Base-by-base conservation (phyloP, 176 grass and related monocot species). In the Poa pratensis region DNA sequence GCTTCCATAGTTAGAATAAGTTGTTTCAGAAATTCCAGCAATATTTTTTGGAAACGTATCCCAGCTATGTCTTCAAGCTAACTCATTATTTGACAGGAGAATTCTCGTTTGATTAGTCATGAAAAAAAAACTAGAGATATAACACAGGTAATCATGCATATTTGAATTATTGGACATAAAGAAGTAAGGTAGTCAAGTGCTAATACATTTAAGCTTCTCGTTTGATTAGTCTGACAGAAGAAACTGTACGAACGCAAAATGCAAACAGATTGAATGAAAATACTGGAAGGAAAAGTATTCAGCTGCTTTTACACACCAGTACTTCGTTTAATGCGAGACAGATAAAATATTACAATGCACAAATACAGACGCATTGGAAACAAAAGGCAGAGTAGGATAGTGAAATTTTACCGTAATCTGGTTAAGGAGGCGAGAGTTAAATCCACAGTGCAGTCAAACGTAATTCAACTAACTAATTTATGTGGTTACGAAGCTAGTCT, bases 321-420 rank as follows among this genome's bases (percentile, higher is more conserved):
- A 42, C 27, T 60, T 49, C 3, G 7, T 73, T 80, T 23, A 60
- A 52, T 58, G 49, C 13, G 37, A 20, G 15, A 26, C 7, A 50
- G 13, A 62, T 63, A 49, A 73, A 70, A 73, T 14, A 73, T 14
- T 26, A 73, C 23, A 73, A 23, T 15, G 17, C 19, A 61, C 9
- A 74, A 19, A 43, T 6, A 87, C 14, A 72, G 51, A 78, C 6
- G 70, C 7, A 60, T 0, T 58, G n/a, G 23, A 34, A 78, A 73
- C 15, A 78, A 40, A 9, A 51, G 11, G 5, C 17, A 62, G 73
- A 61, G 16, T 71, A 88, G 40, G 80, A 64, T 79, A 32, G 17
- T 42, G 5, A 88, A 10, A 75, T 72, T 72, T 7, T 26, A 72
- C 24, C 11, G 7, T 22, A 15, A 54, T 37, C 39, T 64, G 23